These are phyloP conservation scores for Saccharomycopsis sp. DNA, from an alignment of 805 yeast species.

Conservation along the genomic window DNA sequence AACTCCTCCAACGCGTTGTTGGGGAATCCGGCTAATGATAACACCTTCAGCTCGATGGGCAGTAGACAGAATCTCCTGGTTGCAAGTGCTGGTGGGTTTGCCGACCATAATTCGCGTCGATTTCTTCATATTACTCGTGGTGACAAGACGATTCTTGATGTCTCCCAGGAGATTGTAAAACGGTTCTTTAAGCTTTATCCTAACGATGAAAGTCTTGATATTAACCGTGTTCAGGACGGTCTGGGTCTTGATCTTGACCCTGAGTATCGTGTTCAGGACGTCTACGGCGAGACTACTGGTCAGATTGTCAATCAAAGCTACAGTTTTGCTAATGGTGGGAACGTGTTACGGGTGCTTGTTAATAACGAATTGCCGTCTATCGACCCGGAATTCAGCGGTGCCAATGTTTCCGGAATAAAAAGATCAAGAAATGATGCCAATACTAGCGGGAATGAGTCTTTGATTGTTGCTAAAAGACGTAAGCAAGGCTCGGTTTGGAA, in stretches of 20 bases:
- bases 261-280: constrained; percentile 35
- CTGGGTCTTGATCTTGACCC: constrained; percentile 39
- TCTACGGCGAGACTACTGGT: constrained; percentile 23
- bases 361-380: constrained; percentile 18
- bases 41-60: constrained; percentile 22
- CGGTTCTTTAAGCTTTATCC: constrained; percentile 36
- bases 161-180: constrained; percentile 28
- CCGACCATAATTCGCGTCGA: constrained; percentile 21
- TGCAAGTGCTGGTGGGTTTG: background rate
- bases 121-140: constrained; percentile 36
- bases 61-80: constrained; percentile 16
- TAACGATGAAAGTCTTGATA: constrained; percentile 29
- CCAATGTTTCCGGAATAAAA: background rate
- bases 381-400: constrained; percentile 3
- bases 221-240: constrained; percentile 36
- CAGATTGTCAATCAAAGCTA: background rate
- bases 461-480: background rate
- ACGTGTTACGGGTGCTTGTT: constrained; percentile 15
- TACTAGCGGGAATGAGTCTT: background rate
- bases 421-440: background rate
- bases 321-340: background rate
- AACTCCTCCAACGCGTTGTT: background rate
- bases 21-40: constrained; percentile 14
- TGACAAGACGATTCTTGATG: constrained; percentile 25
- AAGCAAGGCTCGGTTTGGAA: background rate